Evolutionary conservation across 2,329 filamentous ascomycete genomes (phyloP).

Genomic region (Venturiaceae sp.): DNA sequence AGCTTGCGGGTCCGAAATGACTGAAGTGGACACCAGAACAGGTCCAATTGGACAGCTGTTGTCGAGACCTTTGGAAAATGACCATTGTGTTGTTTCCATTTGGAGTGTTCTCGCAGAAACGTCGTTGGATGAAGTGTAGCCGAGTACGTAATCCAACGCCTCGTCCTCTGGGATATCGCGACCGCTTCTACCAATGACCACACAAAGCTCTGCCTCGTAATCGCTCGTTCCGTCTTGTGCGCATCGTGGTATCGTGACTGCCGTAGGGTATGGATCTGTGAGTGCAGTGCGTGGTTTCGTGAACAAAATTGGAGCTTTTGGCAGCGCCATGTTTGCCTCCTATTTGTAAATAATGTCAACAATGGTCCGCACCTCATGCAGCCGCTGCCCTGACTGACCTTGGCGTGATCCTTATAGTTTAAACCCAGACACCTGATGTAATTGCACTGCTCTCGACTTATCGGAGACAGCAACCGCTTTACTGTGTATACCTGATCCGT

Average conservation of each 20-base stretch:
- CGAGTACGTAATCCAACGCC: slow-evolving; percentile 41
- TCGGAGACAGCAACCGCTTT: slow-evolving; percentile 39
- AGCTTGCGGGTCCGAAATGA: slow-evolving; percentile 33
- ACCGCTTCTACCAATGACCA: slow-evolving; percentile 43
- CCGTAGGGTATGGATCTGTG: slow-evolving; percentile 18
- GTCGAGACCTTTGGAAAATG: slow-evolving; percentile 48
- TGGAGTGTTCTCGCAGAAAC: slow-evolving; percentile 44
- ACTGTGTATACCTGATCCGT: neutral
- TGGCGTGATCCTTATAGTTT: slow-evolving; percentile 50
- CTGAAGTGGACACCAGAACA: slow-evolving; percentile 30
- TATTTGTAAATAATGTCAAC: no score
- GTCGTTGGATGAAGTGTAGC: slow-evolving; percentile 47
- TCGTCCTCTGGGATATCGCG: slow-evolving; percentile 37
- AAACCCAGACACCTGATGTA: slow-evolving; percentile 50
- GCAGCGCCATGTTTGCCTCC: slow-evolving; percentile 33
- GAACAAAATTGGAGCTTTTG: slow-evolving; percentile 41
- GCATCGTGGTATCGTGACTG: slow-evolving; percentile 38
- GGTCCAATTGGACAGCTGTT: slow-evolving; percentile 45
- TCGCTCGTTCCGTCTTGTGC: slow-evolving; percentile 38
- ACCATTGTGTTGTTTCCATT: slow-evolving; percentile 42
- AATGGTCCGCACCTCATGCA: no score
- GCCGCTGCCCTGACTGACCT: no score
- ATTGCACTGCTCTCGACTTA: slow-evolving; percentile 41
- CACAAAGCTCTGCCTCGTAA: slow-evolving; percentile 39
- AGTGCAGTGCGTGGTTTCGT: slow-evolving; percentile 38